Conservation (phyloP, 2,329 filamentous ascomycete species). For the Monosporascus sp. region DNA sequence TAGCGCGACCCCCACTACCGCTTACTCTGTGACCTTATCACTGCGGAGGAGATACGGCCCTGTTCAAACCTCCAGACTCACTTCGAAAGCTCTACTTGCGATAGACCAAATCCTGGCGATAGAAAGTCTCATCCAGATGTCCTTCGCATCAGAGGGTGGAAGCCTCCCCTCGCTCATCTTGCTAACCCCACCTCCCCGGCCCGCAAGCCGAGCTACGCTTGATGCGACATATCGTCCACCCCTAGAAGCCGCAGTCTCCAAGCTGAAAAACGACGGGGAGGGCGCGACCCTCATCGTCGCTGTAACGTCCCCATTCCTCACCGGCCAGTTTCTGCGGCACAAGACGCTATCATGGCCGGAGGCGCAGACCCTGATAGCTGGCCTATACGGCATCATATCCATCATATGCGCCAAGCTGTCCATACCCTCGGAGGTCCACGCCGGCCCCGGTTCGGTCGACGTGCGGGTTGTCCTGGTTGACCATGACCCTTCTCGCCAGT, state of each 20-base stretch:
- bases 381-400: slow-evolving; percentile 73
- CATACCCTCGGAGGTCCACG: slow-evolving; percentile 53
- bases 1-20: too few relatives aligned
- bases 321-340: slow-evolving; percentile 41
- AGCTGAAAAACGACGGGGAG: slow-evolving; percentile 33
- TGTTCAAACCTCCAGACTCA: too few relatives aligned
- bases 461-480: slow-evolving; percentile 69
- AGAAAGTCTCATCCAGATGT: too few relatives aligned
- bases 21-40: too few relatives aligned
- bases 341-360: slow-evolving; percentile 57
- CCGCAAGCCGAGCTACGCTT: slow-evolving; percentile 45
- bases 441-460: slow-evolving; percentile 66
- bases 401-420: slow-evolving; percentile 60
- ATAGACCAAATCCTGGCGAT: too few relatives aligned
- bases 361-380: slow-evolving; percentile 70
- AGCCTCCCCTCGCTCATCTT: slow-evolving; percentile 52
- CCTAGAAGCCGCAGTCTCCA: slow-evolving; percentile 48
- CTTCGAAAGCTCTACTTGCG: too few relatives aligned
- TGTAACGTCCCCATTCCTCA: slow-evolving; percentile 58
- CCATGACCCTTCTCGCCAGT: slow-evolving; percentile 38
- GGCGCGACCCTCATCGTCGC: slow-evolving; percentile 45
- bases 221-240: slow-evolving; percentile 56
- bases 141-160: too few relatives aligned
- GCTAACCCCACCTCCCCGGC: slow-evolving; percentile 57
- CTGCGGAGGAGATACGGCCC: too few relatives aligned